These are phyloP conservation scores for Lachnellula occidentalis DNA, from an alignment of 2,329 filamentous ascomycete species.

Conservation along the genomic window DNA sequence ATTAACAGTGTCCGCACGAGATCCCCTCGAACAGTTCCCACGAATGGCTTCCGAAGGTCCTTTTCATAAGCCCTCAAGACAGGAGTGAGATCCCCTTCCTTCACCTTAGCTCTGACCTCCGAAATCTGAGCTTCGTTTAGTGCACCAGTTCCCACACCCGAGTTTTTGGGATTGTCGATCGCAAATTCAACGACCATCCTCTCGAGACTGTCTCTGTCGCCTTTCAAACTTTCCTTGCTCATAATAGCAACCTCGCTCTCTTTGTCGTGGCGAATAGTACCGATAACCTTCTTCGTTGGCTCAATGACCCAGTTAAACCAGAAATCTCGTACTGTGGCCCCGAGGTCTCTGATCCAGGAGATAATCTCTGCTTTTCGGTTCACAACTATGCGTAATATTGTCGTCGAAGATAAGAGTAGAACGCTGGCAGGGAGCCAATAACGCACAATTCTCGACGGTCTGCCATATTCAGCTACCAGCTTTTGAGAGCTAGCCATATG, in stretches of 20 bases:
- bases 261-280: conserved; percentile 88
- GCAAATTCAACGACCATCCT: conserved; percentile 98
- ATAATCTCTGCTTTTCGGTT: conserved; percentile 72
- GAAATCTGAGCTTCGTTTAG: conserved; percentile 66
- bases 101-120: conserved; percentile 72
- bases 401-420: conserved; percentile 76
- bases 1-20: conserved; percentile 87
- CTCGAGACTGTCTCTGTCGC: conserved; percentile 86
- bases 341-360: conserved; percentile 74
- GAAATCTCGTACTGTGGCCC: conserved; percentile 76
- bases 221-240: conserved; percentile 85
- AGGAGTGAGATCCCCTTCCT: conserved; percentile 87
- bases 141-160: conserved; percentile 40
- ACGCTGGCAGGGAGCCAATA: conserved; percentile 81
- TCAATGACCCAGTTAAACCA: conserved; percentile 96
- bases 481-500: conserved; percentile 54
- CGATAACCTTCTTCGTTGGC: conserved; percentile 74
- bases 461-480: conserved; percentile 61
- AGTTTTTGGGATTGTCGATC: conserved; percentile 66
- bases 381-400: conserved; percentile 72
- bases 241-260: conserved; percentile 94
- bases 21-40: conserved; percentile 79
- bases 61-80: conserved; percentile 88
- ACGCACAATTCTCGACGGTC: conserved; percentile 67
- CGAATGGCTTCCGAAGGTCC: conserved; percentile 75